phyloP scores from a whole-genome alignment of 345 rosid genomes.

The Rhodomyrtus tomentosa region DNA sequence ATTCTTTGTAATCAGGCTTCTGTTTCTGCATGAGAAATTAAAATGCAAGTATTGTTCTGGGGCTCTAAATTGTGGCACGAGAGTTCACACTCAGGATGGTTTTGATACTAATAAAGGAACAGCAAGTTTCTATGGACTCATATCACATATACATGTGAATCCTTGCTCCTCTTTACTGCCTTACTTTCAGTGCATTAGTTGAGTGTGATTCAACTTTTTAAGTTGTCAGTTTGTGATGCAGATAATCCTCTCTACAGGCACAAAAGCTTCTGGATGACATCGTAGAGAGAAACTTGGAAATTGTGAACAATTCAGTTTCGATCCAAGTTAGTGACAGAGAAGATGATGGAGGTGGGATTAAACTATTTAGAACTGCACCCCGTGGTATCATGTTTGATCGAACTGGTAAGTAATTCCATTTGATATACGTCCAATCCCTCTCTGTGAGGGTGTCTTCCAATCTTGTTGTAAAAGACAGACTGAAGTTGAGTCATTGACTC shows the following conservation, averaged over 20 bases:
- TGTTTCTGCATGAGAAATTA: not conserved
- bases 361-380: constrained; percentile 53
- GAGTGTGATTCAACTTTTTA: not conserved
- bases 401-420: constrained; percentile 24
- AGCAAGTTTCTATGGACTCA: not conserved
- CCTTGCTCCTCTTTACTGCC: not conserved
- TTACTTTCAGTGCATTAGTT: not conserved
- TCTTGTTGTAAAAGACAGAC: not conserved
- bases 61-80: not conserved
- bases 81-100: not conserved
- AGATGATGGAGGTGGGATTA: constrained; percentile 41
- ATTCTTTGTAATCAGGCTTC: not conserved
- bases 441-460: not conserved
- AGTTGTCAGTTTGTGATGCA: not conserved
- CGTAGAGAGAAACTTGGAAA: constrained; percentile 43
- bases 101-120: not conserved
- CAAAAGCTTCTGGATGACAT: constrained; percentile 67
- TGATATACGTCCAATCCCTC: not conserved
- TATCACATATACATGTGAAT: not conserved
- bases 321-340: constrained; percentile 16
- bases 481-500: not conserved
- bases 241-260: constrained; percentile 35
- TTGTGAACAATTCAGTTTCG: constrained; percentile 23
- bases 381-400: constrained; percentile 65
- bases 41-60: not conserved